phyloP scores from a whole-genome alignment of 1,139 yeast genomes.

The Sugiyamaella sp. region DNA sequence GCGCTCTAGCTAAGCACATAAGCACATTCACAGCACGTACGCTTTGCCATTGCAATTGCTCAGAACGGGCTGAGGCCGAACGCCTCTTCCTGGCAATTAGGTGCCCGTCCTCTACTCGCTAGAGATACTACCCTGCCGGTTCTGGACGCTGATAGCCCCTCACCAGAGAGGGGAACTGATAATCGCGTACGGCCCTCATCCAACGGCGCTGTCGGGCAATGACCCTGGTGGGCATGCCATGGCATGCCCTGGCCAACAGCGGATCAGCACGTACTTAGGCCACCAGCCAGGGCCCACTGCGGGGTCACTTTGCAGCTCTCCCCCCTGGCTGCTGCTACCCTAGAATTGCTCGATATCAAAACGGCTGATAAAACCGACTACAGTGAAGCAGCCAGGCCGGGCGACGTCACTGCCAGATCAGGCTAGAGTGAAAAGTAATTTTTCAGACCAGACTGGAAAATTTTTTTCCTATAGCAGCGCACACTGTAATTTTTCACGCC shows the following conservation, averaged over 20 bases:
- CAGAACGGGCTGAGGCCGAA: too few species aligned
- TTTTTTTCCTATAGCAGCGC: not conserved
- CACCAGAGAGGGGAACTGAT: too few species aligned
- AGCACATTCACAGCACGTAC: too few species aligned
- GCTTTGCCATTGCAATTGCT: too few species aligned
- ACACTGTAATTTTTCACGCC: not conserved
- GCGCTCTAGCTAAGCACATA: too few species aligned
- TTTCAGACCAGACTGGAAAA: not conserved
- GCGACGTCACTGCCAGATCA: conserved; percentile 9
- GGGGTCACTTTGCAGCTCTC: not conserved
- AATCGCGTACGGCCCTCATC: not conserved
- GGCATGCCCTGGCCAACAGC: too few species aligned
- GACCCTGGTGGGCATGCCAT: too few species aligned
- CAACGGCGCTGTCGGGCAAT: conserved; percentile 1
- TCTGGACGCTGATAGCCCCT: too few species aligned
- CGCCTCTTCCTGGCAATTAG: too few species aligned
- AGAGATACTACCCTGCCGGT: too few species aligned
- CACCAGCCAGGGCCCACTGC: not conserved
- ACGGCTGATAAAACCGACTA: not conserved
- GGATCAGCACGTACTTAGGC: too few species aligned
- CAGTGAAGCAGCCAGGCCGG: not conserved
- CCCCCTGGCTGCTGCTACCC: not conserved
- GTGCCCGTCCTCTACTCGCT: too few species aligned
- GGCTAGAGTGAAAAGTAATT: conserved; percentile 11
- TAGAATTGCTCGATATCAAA: not conserved